Conservation (phyloP, 331 rosid species). For the Malus hybrid region DNA sequence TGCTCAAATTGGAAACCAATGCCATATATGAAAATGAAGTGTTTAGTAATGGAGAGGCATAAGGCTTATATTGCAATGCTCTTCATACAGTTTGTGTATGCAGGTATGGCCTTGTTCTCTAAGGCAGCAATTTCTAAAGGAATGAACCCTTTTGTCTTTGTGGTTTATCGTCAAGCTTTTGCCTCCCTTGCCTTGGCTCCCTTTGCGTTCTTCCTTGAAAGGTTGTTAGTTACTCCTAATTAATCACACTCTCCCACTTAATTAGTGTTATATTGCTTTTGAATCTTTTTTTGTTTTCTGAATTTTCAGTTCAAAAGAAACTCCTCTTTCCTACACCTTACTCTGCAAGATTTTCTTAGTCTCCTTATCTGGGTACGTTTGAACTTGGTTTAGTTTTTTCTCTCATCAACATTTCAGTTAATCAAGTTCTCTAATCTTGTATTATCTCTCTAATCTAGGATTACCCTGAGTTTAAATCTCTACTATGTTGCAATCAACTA, state of each 20-base stretch:
- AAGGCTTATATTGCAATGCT: constrained; percentile 74
- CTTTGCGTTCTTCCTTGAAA: constrained; percentile 68
- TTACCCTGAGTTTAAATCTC: constrained; percentile 69
- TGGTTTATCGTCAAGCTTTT: constrained; percentile 83
- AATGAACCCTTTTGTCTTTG: constrained; percentile 85
- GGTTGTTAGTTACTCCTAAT: constrained; percentile 22
- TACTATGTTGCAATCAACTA: constrained; percentile 64
- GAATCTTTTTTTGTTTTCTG: background rate
- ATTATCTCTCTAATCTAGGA: constrained; percentile 23
- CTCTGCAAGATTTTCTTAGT: constrained; percentile 62
- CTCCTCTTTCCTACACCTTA: constrained; percentile 52
- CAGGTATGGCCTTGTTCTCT: constrained; percentile 93
- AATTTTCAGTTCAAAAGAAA: constrained; percentile 47
- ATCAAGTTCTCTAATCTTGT: background rate
- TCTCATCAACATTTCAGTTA: background rate
- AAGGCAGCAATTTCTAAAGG: constrained; percentile 80
- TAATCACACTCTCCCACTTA: background rate
- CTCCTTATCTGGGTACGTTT: constrained; percentile 86
- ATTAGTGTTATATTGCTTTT: background rate
- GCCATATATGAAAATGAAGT: constrained; percentile 20
- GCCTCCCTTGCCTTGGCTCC: constrained; percentile 71
- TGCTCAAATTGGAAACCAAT: background rate
- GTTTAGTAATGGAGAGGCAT: constrained; percentile 26
- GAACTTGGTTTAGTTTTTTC: background rate
- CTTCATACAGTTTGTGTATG: constrained; percentile 57